Percentiles rank a stretch among this genome's conserved stretches.
Conservation (phyloP, 192 early-diverging fungal species). For the Umbelopsis vinacea region DNA sequence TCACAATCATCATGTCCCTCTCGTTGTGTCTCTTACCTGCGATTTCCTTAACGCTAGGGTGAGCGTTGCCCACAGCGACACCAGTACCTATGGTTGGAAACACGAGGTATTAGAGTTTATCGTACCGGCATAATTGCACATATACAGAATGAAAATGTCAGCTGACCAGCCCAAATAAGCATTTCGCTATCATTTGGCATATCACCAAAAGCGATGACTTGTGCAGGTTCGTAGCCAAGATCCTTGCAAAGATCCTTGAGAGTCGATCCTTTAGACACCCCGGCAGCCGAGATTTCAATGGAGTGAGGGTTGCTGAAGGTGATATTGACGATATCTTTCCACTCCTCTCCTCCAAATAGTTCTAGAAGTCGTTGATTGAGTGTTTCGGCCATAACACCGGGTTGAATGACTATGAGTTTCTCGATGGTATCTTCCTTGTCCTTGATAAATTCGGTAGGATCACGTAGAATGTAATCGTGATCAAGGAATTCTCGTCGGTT, state of each 20-base stretch:
- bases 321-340: conserved; percentile 30
- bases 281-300: conserved; percentile 50
- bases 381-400: conserved; percentile 13
- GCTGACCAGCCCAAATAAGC: conserved; percentile 47
- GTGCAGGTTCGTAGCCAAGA: conserved; percentile 14
- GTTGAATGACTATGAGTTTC: conserved; percentile 30
- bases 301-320: conserved; percentile 41
- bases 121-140: conserved; percentile 18
- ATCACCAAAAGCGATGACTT: conserved; percentile 56
- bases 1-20: too few species aligned
- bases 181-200: conserved; percentile 56
- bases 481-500: conserved; percentile 17
- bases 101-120: not conserved
- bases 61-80: conserved; percentile 35
- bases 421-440: conserved; percentile 26
- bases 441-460: not conserved
- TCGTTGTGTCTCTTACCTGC: conserved; percentile 23
- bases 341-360: conserved; percentile 23
- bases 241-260: conserved; percentile 39
- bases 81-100: conserved; percentile 16
- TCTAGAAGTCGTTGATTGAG: conserved; percentile 20
- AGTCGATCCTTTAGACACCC: conserved; percentile 50
- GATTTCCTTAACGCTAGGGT: conserved; percentile 27
- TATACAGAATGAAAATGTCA: not conserved
- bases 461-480: not conserved